These are phyloP conservation scores for Lablab purpureus DNA, from an alignment of 306 rosid species.

Conservation along the genomic window DNA sequence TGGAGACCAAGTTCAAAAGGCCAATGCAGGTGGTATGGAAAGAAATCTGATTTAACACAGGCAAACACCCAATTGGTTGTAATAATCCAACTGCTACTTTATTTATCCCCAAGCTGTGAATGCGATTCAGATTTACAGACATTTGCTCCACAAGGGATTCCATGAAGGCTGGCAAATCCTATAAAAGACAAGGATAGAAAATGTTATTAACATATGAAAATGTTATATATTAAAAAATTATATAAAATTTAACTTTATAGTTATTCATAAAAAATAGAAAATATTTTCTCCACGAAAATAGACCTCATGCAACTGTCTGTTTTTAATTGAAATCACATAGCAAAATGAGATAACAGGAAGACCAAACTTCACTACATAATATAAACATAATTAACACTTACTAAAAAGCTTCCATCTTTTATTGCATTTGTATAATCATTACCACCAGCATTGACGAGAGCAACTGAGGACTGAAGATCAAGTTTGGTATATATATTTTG, in stretches of 20 bases:
- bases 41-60: not conserved
- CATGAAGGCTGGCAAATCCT: conserved; percentile 47
- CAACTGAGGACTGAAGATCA: conserved; percentile 54
- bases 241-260: too few relatives aligned
- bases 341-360: not conserved
- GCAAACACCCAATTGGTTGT: conserved; percentile 62
- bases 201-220: not conserved
- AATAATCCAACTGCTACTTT: conserved; percentile 55
- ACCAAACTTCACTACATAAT: not conserved
- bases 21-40: conserved; percentile 30
- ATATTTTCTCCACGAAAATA: too few relatives aligned
- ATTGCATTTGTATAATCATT: conserved; percentile 44
- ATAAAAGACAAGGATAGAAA: not conserved
- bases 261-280: too few relatives aligned
- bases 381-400: conserved; percentile 33
- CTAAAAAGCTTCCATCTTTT: not conserved
- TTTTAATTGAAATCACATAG: not conserved
- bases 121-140: conserved; percentile 45
- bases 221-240: too few relatives aligned
- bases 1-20: conserved; percentile 35
- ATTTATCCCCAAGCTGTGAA: conserved; percentile 49
- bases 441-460: conserved; percentile 43
- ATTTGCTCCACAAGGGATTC: conserved; percentile 51
- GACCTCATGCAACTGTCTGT: not conserved
- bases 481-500: conserved; percentile 50